Conservation (phyloP, 108 stramenopile genomes). For the Pseudonitzschia pungens region DNA sequence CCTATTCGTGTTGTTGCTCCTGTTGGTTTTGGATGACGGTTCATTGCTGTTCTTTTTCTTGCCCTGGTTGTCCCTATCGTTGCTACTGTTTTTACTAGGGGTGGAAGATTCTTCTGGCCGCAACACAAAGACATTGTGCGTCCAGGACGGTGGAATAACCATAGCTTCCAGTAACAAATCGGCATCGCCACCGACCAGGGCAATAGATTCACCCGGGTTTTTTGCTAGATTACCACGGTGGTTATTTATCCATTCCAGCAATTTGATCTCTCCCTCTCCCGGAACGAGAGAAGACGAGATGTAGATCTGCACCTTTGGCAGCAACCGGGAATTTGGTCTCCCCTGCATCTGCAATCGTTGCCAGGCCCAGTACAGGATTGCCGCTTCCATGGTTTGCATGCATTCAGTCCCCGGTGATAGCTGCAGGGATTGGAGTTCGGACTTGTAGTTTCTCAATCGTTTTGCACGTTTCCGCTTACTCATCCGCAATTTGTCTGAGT, state of each 20-base stretch:
- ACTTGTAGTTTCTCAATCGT: slow-evolving; percentile 28
- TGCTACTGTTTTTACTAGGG: slow-evolving; percentile 13
- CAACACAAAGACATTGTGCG: slow-evolving; percentile 82
- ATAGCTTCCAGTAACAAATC: slow-evolving; percentile 88
- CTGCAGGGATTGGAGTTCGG: slow-evolving; percentile 45
- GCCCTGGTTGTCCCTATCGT: no score
- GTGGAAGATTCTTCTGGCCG: slow-evolving; percentile 41
- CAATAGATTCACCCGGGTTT: slow-evolving; percentile 43
- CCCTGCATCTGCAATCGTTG: slow-evolving; percentile 46
- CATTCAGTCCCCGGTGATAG: slow-evolving; percentile 82
- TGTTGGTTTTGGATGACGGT: not conserved
- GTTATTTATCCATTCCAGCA: slow-evolving; percentile 75
- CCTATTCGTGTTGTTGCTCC: not conserved
- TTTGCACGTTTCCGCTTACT: slow-evolving; percentile 17
- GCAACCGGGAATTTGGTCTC: slow-evolving; percentile 23
- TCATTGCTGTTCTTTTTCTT: not conserved
- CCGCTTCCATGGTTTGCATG: slow-evolving; percentile 64
- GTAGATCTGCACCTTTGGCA: slow-evolving; percentile 59
- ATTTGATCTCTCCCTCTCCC: slow-evolving; percentile 92
- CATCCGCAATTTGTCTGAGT: slow-evolving; percentile 31
- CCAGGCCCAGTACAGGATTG: slow-evolving; percentile 89
- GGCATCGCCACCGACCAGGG: slow-evolving; percentile 84
- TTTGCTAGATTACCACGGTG: slow-evolving; percentile 19
- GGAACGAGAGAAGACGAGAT: slow-evolving; percentile 70
- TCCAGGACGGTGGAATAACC: slow-evolving; percentile 60